phyloP scores from a whole-genome alignment of 495 filamentous ascomycete species.

The Penicillium lagena region DNA sequence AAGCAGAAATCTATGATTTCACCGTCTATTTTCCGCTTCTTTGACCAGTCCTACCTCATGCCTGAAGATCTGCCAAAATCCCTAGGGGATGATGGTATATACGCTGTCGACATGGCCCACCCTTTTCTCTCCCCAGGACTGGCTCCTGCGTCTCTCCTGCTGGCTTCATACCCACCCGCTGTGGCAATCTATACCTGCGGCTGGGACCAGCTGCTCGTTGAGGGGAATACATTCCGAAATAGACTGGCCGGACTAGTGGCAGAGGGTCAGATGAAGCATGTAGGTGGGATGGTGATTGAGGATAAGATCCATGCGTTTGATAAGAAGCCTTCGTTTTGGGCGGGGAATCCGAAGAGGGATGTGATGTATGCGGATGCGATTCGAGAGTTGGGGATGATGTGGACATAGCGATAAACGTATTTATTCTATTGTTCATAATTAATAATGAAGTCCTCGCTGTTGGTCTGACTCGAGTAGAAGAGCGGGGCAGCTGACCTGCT shows the following conservation, averaged over 20 bases:
- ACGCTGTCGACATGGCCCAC: constrained; percentile 12
- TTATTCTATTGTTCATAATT: no score
- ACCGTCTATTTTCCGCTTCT: constrained; percentile 6
- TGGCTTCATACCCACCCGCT: constrained; percentile 6
- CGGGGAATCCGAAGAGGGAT: constrained; percentile 7
- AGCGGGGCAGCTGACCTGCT: no score
- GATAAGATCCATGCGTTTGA: constrained; percentile 21
- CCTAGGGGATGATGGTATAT: not conserved
- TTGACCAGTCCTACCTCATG: constrained; percentile 14
- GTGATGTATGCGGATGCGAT: constrained; percentile 17
- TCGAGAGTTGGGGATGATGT: constrained; percentile 12
- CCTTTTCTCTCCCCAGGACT: constrained; percentile 17
- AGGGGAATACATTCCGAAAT: constrained; percentile 17
- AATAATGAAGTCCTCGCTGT: no score
- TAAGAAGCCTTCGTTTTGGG: constrained; percentile 17
- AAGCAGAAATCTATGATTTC: constrained; percentile 8
- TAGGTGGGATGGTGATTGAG: constrained; percentile 13
- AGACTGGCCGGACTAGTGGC: constrained; percentile 8
- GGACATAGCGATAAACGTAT: not conserved
- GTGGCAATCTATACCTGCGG: constrained; percentile 20
- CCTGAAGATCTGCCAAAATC: constrained; percentile 4
- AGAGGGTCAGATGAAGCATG: constrained; percentile 4
- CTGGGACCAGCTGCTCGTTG: constrained; percentile 19
- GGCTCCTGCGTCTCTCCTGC: constrained; percentile 2
- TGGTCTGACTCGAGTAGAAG: no score